Evolutionary conservation across 2,329 filamentous ascomycete species (phyloP).

Genomic region (Aureobasidium uvarum): DNA sequence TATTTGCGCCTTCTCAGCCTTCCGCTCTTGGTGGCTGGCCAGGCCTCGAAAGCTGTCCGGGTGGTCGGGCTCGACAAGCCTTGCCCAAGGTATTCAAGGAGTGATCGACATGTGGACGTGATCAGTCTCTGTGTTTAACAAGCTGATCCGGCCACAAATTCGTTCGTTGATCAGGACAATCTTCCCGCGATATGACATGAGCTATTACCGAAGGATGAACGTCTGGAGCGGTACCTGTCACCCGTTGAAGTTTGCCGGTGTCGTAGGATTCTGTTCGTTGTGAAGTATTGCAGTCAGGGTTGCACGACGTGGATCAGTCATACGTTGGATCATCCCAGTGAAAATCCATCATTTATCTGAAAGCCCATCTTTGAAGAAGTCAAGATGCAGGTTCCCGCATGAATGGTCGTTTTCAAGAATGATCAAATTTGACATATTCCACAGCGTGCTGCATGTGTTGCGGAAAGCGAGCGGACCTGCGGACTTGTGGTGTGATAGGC

Average conservation of each 20-base stretch:
- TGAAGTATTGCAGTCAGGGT: not conserved
- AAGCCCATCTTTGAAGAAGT: not conserved
- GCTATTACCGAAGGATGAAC: not conserved
- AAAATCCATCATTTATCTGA: not conserved
- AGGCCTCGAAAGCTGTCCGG: not conserved
- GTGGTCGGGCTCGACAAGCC: slow-evolving; percentile 11
- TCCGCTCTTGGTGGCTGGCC: not conserved
- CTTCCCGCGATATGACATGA: not conserved
- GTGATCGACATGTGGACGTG: not conserved
- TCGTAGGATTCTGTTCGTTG: not conserved
- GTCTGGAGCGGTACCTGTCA: not conserved
- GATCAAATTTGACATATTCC: slow-evolving; percentile 8
- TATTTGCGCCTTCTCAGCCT: not conserved
- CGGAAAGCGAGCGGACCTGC: not conserved
- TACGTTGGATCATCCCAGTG: not conserved
- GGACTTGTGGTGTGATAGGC: slow-evolving; percentile 11
- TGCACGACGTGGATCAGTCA: not conserved
- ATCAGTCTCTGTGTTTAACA: not conserved
- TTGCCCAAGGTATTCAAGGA: not conserved
- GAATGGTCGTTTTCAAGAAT: not conserved
- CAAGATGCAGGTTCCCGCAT: not conserved
- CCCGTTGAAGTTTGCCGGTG: not conserved
- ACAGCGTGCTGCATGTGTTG: slow-evolving; percentile 16
- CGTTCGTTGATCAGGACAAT: not conserved
- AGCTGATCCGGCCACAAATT: not conserved